Evolutionary conservation across 768 basidiomycete species (phyloP).

Genomic region (Phaffia tasmanica): DNA sequence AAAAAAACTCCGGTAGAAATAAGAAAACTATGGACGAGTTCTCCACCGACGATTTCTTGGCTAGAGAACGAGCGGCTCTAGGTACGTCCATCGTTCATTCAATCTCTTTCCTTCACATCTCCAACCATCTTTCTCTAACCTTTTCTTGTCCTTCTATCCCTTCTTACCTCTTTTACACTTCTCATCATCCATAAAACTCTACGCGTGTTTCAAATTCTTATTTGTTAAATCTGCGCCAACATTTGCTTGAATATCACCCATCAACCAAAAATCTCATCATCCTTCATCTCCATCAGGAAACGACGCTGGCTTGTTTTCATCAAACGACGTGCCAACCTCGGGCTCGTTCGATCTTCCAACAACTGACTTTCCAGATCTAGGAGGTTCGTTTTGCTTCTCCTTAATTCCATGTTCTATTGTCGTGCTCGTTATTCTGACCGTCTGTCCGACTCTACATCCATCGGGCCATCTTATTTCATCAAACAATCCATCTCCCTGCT

Average conservation of each 20-base stretch:
- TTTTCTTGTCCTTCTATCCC: neutral
- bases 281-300: conserved; percentile 7
- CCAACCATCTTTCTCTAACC: neutral
- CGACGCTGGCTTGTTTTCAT: conserved; percentile 20
- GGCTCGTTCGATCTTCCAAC: conserved; percentile 15
- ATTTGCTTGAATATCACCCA: neutral
- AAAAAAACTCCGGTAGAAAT: neutral
- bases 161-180: neutral
- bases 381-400: conserved; percentile 10
- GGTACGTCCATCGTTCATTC: conserved; percentile 10
- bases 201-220: neutral
- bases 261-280: no score
- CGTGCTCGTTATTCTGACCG: neutral
- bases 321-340: conserved; percentile 2
- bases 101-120: conserved; percentile 2
- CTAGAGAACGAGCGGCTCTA: conserved; percentile 18
- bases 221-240: neutral
- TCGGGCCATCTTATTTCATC: neutral
- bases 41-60: conserved; percentile 24
- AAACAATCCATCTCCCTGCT: neutral
- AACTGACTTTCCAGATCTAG: conserved; percentile 22
- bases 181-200: neutral
- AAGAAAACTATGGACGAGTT: conserved; percentile 17
- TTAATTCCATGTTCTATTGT: neutral
- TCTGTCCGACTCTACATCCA: neutral